A percentile compares a stretch with the other conserved stretches of the same genome.
These are phyloP conservation scores for Colletotrichum ledebouriae DNA, from an alignment of 2,329 filamentous ascomycete genomes.

Conservation along the genomic window DNA sequence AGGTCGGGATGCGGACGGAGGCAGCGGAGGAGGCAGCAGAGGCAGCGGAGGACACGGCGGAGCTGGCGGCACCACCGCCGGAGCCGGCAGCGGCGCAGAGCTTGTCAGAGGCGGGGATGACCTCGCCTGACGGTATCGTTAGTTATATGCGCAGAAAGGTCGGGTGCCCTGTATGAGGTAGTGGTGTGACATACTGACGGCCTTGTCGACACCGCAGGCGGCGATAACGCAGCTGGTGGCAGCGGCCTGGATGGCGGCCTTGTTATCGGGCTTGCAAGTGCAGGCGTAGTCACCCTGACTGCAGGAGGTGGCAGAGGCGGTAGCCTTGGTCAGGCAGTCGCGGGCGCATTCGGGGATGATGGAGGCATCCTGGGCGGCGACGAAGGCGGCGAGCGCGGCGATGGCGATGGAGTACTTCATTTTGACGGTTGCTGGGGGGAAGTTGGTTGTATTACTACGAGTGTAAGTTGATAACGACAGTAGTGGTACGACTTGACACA, in stretches of 20 bases:
- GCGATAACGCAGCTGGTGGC: constrained; percentile 54
- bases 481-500: constrained; percentile 28
- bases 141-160: neutral
- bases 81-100: constrained; percentile 49
- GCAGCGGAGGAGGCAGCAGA: constrained; percentile 28
- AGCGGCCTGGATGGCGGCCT: constrained; percentile 49
- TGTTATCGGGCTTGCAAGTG: constrained; percentile 53
- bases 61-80: constrained; percentile 22
- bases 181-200: constrained; percentile 53
- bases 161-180: neutral
- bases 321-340: constrained; percentile 53
- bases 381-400: constrained; percentile 51
- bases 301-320: constrained; percentile 51
- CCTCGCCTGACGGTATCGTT: constrained; percentile 50
- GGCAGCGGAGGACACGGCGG: constrained; percentile 11
- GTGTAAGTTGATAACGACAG: constrained; percentile 19
- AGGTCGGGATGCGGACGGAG: constrained; percentile 32
- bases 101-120: constrained; percentile 54
- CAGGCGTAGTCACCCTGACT: constrained; percentile 48
- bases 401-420: constrained; percentile 46
- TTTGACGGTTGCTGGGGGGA: constrained; percentile 27
- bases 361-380: constrained; percentile 48
- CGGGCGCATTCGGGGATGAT: constrained; percentile 53
- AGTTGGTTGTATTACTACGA: constrained; percentile 35
- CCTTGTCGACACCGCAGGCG: constrained; percentile 53